phyloP scores from a whole-genome alignment of 371 early-diverging fungal species.

The Mortierella sp. region DNA sequence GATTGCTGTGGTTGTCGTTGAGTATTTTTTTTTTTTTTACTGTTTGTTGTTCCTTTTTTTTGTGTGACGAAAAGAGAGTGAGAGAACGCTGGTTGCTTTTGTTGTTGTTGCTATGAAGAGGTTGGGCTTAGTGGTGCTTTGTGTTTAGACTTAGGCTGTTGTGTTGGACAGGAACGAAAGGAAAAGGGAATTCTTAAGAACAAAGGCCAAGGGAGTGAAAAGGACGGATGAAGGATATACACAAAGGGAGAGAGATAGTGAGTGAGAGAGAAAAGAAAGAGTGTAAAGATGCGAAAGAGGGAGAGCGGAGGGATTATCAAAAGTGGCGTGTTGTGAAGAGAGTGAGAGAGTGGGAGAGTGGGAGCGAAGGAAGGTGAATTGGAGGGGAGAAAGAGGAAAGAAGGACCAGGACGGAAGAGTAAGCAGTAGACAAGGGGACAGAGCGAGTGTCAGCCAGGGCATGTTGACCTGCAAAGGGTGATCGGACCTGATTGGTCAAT shows the following conservation, averaged over 20 bases:
- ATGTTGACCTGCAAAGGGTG: neutral
- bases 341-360: too few relatives aligned
- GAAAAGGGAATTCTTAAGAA: neutral
- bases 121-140: neutral
- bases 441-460: neutral
- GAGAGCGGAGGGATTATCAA: neutral
- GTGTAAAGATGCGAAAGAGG: neutral
- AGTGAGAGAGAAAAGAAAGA: neutral
- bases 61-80: too few relatives aligned
- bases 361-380: neutral
- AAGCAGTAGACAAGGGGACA: neutral
- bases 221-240: neutral
- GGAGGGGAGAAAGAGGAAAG: neutral
- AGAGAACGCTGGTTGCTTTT: too few relatives aligned
- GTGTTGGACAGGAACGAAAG: neutral
- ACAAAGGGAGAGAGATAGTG: neutral
- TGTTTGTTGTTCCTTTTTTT: too few relatives aligned
- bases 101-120: neutral
- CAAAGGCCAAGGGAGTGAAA: neutral
- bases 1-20: too few relatives aligned
- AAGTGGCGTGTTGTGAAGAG: constrained; percentile 2
- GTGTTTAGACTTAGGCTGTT: neutral
- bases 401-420: neutral
- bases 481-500: neutral
- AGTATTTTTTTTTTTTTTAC: too few relatives aligned